These are phyloP conservation scores for Rosa chinensis DNA, from an alignment of 306 rosid genomes.

Conservation along the genomic window DNA sequence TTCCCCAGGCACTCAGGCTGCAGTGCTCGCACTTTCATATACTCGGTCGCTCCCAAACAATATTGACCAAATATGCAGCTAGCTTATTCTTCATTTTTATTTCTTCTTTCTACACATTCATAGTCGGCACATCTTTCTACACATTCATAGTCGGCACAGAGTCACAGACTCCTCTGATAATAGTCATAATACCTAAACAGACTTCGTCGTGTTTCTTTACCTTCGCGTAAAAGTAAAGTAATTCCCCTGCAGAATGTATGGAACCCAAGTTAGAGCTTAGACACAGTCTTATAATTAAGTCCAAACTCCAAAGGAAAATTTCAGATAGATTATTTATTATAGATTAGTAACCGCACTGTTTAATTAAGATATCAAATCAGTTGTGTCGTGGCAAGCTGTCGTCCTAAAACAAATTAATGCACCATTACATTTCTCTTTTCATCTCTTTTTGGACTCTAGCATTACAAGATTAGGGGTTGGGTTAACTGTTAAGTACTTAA, in stretches of 20 bases:
- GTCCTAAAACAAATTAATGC: conserved; percentile 2
- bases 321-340: background rate
- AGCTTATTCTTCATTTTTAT: background rate
- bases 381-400: conserved; percentile 25
- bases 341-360: background rate
- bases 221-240: background rate
- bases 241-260: background rate
- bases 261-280: background rate
- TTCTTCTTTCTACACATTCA: background rate
- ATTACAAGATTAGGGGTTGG: background rate
- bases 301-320: background rate
- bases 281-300: background rate
- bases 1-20: conserved; percentile 38
- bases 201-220: background rate
- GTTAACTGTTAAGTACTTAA: no score
- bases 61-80: background rate
- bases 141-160: background rate
- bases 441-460: background rate
- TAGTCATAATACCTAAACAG: no score
- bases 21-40: conserved; percentile 1
- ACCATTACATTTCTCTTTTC: background rate
- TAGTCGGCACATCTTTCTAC: background rate
- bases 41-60: background rate
- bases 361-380: conserved; percentile 2
- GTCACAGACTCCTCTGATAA: background rate